Base-by-base conservation (phyloP, 257 asterid species). In the Ballota nigra region DNA sequence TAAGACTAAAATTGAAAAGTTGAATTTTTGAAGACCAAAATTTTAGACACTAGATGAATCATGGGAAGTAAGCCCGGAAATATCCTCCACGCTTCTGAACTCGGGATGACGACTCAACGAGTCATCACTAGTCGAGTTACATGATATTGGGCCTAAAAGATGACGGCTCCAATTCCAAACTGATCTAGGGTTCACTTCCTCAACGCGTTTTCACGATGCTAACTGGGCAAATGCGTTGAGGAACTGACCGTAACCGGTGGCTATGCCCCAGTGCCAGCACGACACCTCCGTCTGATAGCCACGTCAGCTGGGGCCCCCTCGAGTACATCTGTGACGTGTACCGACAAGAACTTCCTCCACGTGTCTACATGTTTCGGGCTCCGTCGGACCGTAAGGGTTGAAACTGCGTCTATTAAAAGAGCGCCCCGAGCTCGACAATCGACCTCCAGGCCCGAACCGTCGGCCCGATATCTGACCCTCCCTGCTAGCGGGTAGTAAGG, bases 401-500 rank as follows among this genome's bases (percentile, higher is more conserved):
- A 84, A 10, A 29, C 53, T 0, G 91, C 92, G 68, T 81, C 83
- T 16, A 90, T 34, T 71, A 87, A 87, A 2, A 77, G 34, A 4
- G 92, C 91, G 43, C 95, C 96, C 59, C 87, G 95, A 53, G 73
- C 86, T 3, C 77, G 78, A 29, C 96, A 90, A 1, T 72, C 81
- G 7, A 90, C 95, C 71, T 90, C 95, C 1, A 90, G 83, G 16
- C 91, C 95, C 26, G 62, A 20, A 13, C 87, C 85, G 3, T 86
- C 89, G 19, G 86, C 11, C 77, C 87, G 77, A n/a, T 56, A 9
- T 38, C 91, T 73, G 5, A 87, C 91, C 66, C 92, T 58, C 1
- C 96, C 96, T 0, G 95, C 89, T 0, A 90, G 78, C 0, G 96
- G 96, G 3, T 88, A 90, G 77, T 90, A 90, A 0, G 89, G 95